Percentiles rank a stretch among this genome's conserved stretches.
phyloP scores from a whole-genome alignment of 495 filamentous ascomycete species.

The Apodospora peruviana region DNA sequence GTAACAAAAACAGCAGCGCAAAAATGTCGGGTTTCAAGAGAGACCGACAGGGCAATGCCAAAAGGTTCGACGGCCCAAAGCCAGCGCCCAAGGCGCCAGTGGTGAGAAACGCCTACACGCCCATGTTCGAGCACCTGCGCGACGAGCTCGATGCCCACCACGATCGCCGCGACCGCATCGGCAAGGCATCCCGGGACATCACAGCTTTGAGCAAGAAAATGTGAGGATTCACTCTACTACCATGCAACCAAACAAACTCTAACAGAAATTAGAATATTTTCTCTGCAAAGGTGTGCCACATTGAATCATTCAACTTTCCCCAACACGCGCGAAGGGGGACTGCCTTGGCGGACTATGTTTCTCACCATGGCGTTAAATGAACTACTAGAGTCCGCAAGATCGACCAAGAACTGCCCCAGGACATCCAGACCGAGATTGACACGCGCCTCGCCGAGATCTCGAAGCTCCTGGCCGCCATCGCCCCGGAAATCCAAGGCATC shows the following conservation, averaged over 20 bases:
- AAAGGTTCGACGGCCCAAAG: slow-evolving; percentile 25
- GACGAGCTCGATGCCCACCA: slow-evolving; percentile 90
- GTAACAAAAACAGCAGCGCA: not conserved
- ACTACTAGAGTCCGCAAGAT: slow-evolving; percentile 52
- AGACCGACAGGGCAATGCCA: slow-evolving; percentile 54
- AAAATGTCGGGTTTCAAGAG: slow-evolving; percentile 50
- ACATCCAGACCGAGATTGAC: slow-evolving; percentile 60
- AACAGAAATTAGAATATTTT: slow-evolving; percentile 66
- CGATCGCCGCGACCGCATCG: slow-evolving; percentile 81
- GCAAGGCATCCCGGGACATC: slow-evolving; percentile 84
- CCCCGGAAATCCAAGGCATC: slow-evolving; percentile 66
- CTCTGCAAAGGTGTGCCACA: slow-evolving; percentile 69
- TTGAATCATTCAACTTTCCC: too few relatives aligned
- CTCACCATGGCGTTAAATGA: slow-evolving; percentile 1
- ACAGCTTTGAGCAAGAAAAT: slow-evolving; percentile 96
- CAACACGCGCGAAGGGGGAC: too few relatives aligned
- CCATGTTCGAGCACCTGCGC: slow-evolving; percentile 82
- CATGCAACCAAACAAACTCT: not conserved
- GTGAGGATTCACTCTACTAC: slow-evolving; percentile 41
- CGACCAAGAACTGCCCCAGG: slow-evolving; percentile 55
- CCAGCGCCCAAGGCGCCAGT: slow-evolving; percentile 19
- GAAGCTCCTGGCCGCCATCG: slow-evolving; percentile 58
- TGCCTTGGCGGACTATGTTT: too few relatives aligned
- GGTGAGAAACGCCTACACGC: slow-evolving; percentile 49
- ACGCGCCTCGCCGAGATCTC: slow-evolving; percentile 61